Percentiles rank a stretch among this genome's conserved stretches.
Conservation (phyloP, 495 filamentous ascomycete genomes). For the Neurospora sp. region DNA sequence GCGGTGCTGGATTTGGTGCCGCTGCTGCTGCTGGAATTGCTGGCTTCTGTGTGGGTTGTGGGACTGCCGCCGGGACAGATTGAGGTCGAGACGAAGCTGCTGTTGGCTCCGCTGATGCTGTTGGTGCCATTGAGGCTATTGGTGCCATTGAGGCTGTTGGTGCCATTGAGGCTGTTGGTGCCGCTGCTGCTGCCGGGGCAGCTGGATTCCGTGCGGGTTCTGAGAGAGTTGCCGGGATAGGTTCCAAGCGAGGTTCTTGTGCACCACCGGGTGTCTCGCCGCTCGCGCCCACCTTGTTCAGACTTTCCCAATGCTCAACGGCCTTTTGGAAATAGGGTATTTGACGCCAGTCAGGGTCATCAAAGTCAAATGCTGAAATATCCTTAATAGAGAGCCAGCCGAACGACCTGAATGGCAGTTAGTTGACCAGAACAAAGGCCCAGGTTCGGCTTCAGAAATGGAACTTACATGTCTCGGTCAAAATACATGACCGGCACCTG, state of each 20-base stretch:
- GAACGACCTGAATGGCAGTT: slow-evolving; percentile 8
- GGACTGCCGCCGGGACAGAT: neutral
- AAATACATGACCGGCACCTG: slow-evolving; percentile 36
- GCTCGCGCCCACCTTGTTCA: neutral
- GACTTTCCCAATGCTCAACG: slow-evolving; percentile 6
- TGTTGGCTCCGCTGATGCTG: neutral
- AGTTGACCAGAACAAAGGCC: neutral
- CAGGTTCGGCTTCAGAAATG: neutral
- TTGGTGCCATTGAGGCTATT: neutral
- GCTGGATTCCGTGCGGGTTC: neutral
- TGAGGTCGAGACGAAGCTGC: neutral
- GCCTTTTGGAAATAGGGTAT: slow-evolving; percentile 10
- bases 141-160: neutral
- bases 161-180: neutral
- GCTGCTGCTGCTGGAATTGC: neutral
- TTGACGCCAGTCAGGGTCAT: slow-evolving; percentile 6
- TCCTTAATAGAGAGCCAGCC: slow-evolving; percentile 19
- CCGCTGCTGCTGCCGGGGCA: neutral
- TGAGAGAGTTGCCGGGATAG: neutral
- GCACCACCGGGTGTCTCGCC: neutral
- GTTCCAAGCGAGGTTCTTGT: neutral
- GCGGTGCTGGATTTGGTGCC: neutral
- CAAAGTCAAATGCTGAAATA: slow-evolving; percentile 16
- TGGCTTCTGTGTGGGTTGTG: neutral
- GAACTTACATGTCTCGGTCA: slow-evolving; percentile 18